phyloP scores from a whole-genome alignment of 2,329 filamentous ascomycete species.

The Aschersonia sp. region DNA sequence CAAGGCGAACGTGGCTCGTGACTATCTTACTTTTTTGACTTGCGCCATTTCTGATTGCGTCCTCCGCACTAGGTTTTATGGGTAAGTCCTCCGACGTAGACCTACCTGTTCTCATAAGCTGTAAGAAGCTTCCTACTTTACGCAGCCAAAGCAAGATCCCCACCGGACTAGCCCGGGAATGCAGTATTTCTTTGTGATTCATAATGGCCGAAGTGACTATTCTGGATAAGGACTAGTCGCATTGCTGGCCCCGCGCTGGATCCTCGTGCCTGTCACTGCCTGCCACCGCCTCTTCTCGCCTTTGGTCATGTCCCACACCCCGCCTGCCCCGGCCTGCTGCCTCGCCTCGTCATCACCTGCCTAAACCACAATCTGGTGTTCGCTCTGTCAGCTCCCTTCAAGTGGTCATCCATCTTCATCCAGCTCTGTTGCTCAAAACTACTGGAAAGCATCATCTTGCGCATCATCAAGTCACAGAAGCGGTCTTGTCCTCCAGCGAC shows the following conservation, averaged over 20 bases:
- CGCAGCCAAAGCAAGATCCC: too few relatives aligned
- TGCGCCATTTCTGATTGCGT: too few relatives aligned
- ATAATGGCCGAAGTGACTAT: background rate
- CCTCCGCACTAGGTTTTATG: too few relatives aligned
- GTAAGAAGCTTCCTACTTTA: too few relatives aligned
- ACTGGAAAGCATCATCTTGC: background rate
- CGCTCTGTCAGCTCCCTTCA: background rate
- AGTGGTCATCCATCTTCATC: background rate
- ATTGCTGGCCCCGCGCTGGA: constrained; percentile 1
- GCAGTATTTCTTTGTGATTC: background rate
- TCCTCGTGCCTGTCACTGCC: constrained; percentile 7
- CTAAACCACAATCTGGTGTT: constrained; percentile 3
- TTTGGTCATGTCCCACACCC: constrained; percentile 5
- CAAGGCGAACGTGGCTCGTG: too few relatives aligned
- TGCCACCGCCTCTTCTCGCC: constrained; percentile 1
- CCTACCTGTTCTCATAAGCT: too few relatives aligned
- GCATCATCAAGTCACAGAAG: too few relatives aligned
- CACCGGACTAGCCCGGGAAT: too few relatives aligned
- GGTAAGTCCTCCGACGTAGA: too few relatives aligned
- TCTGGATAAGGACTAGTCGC: background rate
- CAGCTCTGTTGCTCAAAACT: background rate
- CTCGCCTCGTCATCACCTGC: constrained; percentile 9
- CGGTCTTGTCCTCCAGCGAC: background rate
- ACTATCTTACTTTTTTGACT: too few relatives aligned
- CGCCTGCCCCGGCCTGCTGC: constrained; percentile 6